phyloP scores from a whole-genome alignment of 768 basidiomycete genomes.

The Collybia sp. region DNA sequence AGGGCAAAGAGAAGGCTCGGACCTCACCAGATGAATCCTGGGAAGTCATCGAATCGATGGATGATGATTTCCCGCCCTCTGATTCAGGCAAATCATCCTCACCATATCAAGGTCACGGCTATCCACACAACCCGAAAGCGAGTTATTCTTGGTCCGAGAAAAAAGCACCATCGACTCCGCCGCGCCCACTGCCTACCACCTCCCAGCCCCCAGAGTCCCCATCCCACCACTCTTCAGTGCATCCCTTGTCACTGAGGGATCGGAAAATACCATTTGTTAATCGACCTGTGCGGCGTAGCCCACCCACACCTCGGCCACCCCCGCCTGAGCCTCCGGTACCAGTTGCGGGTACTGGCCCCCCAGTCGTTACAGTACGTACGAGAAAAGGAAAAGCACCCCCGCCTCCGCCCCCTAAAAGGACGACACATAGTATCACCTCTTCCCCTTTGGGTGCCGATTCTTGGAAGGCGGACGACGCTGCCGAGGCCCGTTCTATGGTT shows the following conservation, averaged over 20 bases:
- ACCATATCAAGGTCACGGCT: slow-evolving; percentile 1
- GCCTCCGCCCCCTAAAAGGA: slow-evolving; percentile 13
- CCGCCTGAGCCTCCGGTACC: slow-evolving; percentile 10
- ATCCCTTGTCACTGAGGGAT: slow-evolving; percentile 18
- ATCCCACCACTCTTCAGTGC: slow-evolving; percentile 5
- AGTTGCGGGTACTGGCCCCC: slow-evolving; percentile 13
- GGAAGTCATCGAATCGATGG: slow-evolving; percentile 36
- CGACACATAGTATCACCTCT: slow-evolving; percentile 12
- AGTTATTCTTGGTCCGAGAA: too few relatives aligned
- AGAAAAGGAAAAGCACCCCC: slow-evolving; percentile 18
- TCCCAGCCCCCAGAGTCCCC: slow-evolving; percentile 13
- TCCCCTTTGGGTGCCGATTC: slow-evolving; percentile 25
- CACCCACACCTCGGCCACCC: slow-evolving; percentile 12
- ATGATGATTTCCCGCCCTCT: slow-evolving; percentile 1
- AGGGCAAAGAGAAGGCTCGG: slow-evolving; percentile 31
- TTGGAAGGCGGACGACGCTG: slow-evolving; percentile 8
- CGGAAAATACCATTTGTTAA: slow-evolving; percentile 19
- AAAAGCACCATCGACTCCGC: too few relatives aligned
- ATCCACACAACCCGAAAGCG: slow-evolving; percentile 4
- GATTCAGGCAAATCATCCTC: not conserved
- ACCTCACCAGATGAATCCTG: slow-evolving; percentile 27
- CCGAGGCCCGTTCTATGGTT: slow-evolving; percentile 10
- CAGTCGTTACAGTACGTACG: slow-evolving; percentile 25
- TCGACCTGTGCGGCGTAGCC: slow-evolving; percentile 7
- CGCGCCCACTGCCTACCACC: too few relatives aligned